Evolutionary conservation across 2,329 filamentous ascomycete genomes (phyloP).

Genomic region (Tolypocladium guangdongense): DNA sequence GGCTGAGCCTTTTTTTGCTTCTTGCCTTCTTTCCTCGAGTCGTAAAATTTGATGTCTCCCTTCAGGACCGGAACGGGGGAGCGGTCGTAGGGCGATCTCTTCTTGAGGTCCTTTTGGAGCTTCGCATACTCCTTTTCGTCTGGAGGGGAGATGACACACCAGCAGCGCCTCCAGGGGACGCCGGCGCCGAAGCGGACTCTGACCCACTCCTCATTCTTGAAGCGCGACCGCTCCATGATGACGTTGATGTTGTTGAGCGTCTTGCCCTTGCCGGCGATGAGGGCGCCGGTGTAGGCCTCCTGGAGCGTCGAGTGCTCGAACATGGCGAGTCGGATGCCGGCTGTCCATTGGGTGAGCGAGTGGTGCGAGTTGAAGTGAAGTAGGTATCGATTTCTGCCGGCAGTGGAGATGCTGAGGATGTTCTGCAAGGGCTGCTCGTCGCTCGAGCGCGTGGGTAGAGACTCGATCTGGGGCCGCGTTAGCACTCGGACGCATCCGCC

Average conservation of each 20-base stretch:
- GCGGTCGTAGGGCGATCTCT: constrained; percentile 73
- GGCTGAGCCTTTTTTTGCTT: constrained; percentile 86
- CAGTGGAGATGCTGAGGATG: constrained; percentile 90
- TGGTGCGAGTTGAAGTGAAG: constrained; percentile 94
- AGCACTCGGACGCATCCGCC: background rate
- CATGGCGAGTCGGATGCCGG: constrained; percentile 85
- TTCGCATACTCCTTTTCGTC: constrained; percentile 88
- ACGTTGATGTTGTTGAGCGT: constrained; percentile 76
- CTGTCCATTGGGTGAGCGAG: constrained; percentile 90
- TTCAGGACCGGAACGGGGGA: constrained; percentile 56
- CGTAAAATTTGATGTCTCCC: constrained; percentile 91
- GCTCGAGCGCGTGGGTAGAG: constrained; percentile 69
- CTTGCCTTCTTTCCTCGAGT: constrained; percentile 61
- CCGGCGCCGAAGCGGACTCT: constrained; percentile 91
- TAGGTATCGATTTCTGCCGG: constrained; percentile 88
- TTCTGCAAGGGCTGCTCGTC: constrained; percentile 80
- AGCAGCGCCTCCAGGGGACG: constrained; percentile 91
- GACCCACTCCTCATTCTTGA: constrained; percentile 84
- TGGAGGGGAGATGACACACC: constrained; percentile 88
- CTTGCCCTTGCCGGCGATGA: constrained; percentile 92
- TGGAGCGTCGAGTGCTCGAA: constrained; percentile 88
- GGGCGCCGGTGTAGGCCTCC: constrained; percentile 90
- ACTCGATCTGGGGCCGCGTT: constrained; percentile 55
- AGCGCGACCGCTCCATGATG: constrained; percentile 72
- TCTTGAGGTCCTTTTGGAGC: constrained; percentile 71